A percentile compares a stretch with the other conserved stretches of the same genome.
phyloP scores from a whole-genome alignment of 352 stramenopile species.

The Globisporangium takayamanum region DNA sequence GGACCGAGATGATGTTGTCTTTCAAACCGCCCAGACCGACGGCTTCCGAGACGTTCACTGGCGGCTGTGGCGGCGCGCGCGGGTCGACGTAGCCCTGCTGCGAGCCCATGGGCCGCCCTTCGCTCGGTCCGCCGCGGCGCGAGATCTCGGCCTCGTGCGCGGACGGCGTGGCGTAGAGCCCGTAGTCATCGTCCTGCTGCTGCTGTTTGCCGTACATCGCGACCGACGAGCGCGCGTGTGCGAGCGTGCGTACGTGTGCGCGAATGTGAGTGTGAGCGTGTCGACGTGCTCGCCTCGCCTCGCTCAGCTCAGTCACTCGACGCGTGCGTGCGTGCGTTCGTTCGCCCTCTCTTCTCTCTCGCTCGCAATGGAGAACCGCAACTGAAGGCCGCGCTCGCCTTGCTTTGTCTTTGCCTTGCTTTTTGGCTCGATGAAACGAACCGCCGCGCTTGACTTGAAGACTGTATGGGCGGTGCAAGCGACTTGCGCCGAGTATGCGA shows the following conservation, averaged over 20 bases:
- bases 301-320: too few relatives aligned
- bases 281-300: too few relatives aligned
- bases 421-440: background rate
- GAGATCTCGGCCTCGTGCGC: conserved; percentile 57
- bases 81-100: conserved; percentile 32
- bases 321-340: background rate
- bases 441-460: background rate
- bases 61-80: conserved; percentile 40
- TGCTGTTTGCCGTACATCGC: conserved; percentile 44
- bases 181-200: conserved; percentile 49
- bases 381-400: background rate
- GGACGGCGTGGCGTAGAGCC: conserved; percentile 46
- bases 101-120: conserved; percentile 20
- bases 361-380: conserved; percentile 1
- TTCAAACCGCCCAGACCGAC: conserved; percentile 23
- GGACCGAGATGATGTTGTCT: conserved; percentile 85
- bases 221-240: background rate
- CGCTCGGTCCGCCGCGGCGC: conserved; percentile 20
- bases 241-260: too few relatives aligned
- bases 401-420: background rate
- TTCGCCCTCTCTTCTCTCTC: background rate
- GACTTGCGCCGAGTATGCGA: background rate
- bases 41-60: conserved; percentile 39
- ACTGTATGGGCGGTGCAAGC: background rate
- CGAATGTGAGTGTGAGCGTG: too few relatives aligned